Evolutionary conservation across 352 stramenopile genomes (phyloP), one percentile per base, ranked within the genome.

Genomic region (Pythium angustatum): DNA sequence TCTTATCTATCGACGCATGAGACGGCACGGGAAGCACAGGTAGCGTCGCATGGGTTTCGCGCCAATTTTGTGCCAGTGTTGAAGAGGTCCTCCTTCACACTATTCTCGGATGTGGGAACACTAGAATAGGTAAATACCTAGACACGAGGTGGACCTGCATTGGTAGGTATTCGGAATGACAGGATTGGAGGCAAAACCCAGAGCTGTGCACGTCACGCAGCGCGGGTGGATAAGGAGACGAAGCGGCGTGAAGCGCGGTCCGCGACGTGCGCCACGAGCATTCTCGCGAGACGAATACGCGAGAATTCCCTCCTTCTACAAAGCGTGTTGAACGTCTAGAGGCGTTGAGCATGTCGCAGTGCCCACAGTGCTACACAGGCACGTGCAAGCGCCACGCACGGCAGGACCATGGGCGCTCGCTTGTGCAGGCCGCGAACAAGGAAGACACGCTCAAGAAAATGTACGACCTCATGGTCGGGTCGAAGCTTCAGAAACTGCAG

Each of bases 291-390:
- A n/a, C n/a, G n/a, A n/a, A n/a, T n/a, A n/a, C n/a, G n/a, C n/a
- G n/a, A n/a, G n/a, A n/a, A n/a, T n/a, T n/a, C n/a, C n/a, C n/a
- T n/a, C n/a, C n/a, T n/a, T n/a, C n/a, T n/a, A n/a, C n/a, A n/a
- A n/a, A n/a, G n/a, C n/a, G n/a, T n/a, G n/a, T n/a, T n/a, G n/a
- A n/a, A n/a, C n/a, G n/a, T n/a, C n/a, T n/a, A n/a, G n/a, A n/a
- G n/a, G n/a, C n/a, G n/a, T n/a, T n/a, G n/a, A n/a, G n/a, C 15
- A 90, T 90, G 83, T 74, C 83, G 45, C 83, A 88, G 61, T 92
- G 83, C 62, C 83, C 83, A 48, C 83, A 92, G 64, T 92, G 83
- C 77, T 92, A 88, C 70, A 92, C 83, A 15, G 78, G 83, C 12
- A 92, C 81, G 38, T 92, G 83, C 71, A 74, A 72, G 56, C 79